Base-by-base conservation (phyloP, 129 eudicot genomes). In the Arctium lappa region DNA sequence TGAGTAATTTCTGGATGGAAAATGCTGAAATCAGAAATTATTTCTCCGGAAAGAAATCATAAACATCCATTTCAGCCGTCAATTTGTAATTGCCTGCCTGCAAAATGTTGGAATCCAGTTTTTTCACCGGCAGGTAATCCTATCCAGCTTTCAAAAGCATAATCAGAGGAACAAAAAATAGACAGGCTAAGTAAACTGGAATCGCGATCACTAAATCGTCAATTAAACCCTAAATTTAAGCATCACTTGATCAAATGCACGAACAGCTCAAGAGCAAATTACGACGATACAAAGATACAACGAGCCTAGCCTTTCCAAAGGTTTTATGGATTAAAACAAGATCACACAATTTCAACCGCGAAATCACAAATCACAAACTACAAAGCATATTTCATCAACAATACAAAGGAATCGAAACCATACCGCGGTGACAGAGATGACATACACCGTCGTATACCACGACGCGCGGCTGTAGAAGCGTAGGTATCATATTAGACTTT, bases 381-480 rank as follows among this genome's bases (percentile, higher is more conserved):
- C 6, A 48, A 13, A 50, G 9, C 44, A 27, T 13, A 7, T 6
- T 16, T 72, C 1, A 73, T 33, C 31, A 7, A 60, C 29, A 1
- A 60, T 16, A 60, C 9, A 8, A 33, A 70, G 30, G 7, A 63
- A 79, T 32, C 48, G 69, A 32, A 3, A 18, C 48, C 10, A 84
- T 82, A 95, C 99, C 98, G 42, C 76, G 75, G 80, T 96, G 99
- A 80, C 99, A 93, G 77, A 96, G 97, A 86, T 86, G 99, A 81
- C 99, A 96, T 38, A 96, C 98, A 72, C 97, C 98, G 65, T 96
- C 99, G 76, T 86, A 96, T 3, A 96, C 73, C 70, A 96, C 92
- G 75, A 96, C 98, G 15, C 99, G 87, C 3, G 92, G 95, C 89
- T 87, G 97, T 16, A 96, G 93, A 56, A 86, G 84, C 70, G 78